Evolutionary conservation across 441 rosid species (phyloP).

Genomic region (Eruca vesicaria): DNA sequence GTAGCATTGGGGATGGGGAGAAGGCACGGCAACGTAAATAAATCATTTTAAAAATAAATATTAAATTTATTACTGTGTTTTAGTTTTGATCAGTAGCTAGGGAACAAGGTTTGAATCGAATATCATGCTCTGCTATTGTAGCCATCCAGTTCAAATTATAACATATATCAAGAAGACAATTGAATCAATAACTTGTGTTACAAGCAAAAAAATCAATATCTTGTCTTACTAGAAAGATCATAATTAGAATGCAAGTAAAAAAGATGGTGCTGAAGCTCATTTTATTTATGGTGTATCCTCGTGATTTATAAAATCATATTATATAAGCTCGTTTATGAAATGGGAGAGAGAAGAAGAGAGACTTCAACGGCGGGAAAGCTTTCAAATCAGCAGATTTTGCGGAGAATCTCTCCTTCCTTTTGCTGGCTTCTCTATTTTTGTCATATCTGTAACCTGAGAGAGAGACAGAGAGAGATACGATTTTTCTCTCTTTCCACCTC

Average conservation of each 20-base stretch:
- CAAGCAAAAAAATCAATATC: background rate
- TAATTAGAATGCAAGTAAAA: background rate
- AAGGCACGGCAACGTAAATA: background rate
- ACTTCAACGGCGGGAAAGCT: constrained; percentile 30
- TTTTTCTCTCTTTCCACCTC: constrained; percentile 7
- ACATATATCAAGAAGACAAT: background rate
- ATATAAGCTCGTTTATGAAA: background rate
- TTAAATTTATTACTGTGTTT: background rate
- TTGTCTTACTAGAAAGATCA: background rate
- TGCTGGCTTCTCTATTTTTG: constrained; percentile 18
- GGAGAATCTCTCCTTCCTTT: constrained; percentile 49
- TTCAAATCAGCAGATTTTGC: constrained; percentile 29
- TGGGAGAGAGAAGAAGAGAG: constrained; percentile 21
- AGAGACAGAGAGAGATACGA: background rate
- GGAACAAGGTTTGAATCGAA: background rate
- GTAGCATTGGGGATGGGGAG: background rate
- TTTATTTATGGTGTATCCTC: background rate
- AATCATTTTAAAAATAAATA: background rate
- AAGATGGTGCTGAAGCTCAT: background rate
- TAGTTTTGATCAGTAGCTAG: background rate
- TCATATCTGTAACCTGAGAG: constrained; percentile 12
- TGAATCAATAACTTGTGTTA: background rate
- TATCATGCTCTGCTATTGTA: background rate
- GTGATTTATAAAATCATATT: background rate
- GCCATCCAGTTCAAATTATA: background rate